Conservation (phyloP, 495 filamentous ascomycete species). For the Podospora pseudoanserina region DNA sequence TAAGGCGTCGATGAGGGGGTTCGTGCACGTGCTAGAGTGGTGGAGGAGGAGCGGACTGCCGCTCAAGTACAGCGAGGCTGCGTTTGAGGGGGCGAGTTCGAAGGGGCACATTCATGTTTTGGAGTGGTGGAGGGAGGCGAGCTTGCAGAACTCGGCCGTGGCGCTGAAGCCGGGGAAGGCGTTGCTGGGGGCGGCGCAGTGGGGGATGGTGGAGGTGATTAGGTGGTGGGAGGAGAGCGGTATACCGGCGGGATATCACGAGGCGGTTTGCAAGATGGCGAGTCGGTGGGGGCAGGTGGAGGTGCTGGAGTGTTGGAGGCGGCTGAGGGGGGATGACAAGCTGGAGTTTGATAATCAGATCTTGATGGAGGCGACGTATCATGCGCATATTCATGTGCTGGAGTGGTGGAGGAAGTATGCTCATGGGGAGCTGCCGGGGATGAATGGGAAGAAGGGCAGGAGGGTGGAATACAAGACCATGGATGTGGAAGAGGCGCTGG, state of each 20-base stretch:
- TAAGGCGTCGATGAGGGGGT: constrained; percentile 76
- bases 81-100: constrained; percentile 78
- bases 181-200: constrained; percentile 74
- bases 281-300: constrained; percentile 81
- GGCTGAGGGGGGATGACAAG: constrained; percentile 70
- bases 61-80: constrained; percentile 77
- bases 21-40: constrained; percentile 83
- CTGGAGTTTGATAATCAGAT: constrained; percentile 88
- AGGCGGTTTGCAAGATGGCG: constrained; percentile 76
- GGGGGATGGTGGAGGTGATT: constrained; percentile 64
- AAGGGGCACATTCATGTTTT: constrained; percentile 80
- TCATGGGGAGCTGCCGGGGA: constrained; percentile 47
- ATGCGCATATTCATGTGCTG: constrained; percentile 75
- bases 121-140: constrained; percentile 82
- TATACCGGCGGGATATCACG: constrained; percentile 68
- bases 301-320: constrained; percentile 78
- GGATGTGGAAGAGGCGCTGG: constrained; percentile 90
- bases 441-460: constrained; percentile 40
- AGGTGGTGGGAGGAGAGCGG: constrained; percentile 80
- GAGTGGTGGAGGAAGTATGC: constrained; percentile 88
- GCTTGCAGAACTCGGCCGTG: constrained; percentile 34
- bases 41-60: constrained; percentile 78
- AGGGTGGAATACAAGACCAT: constrained; percentile 89
- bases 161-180: constrained; percentile 73
- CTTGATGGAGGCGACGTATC: constrained; percentile 80